A percentile compares a stretch with the other conserved stretches of the same genome.
Evolutionary conservation across 352 stramenopile genomes (phyloP).

Genomic region (Phytophthora pluvialis): DNA sequence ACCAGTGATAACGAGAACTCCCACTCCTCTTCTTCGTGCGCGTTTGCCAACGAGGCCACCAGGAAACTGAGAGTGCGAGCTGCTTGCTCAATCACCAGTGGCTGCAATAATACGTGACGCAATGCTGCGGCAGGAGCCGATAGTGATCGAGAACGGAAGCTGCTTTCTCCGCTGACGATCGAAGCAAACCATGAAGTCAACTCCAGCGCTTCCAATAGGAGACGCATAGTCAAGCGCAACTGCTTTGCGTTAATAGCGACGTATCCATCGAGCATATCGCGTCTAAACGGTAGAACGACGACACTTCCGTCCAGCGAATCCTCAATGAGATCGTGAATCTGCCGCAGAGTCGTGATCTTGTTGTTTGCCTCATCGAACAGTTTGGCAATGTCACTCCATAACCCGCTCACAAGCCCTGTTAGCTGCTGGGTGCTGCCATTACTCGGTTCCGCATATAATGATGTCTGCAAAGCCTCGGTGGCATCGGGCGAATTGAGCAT

Average conservation of each 20-base stretch:
- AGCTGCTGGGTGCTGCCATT: conserved; percentile 46
- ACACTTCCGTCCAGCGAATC: conserved; percentile 42
- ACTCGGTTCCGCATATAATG: conserved; percentile 15
- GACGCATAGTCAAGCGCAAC: conserved; percentile 61
- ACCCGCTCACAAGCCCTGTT: conserved; percentile 59
- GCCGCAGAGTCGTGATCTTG: conserved; percentile 67
- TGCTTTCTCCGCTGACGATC: conserved; percentile 46
- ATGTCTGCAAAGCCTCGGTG: conserved; percentile 19
- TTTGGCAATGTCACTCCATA: conserved; percentile 77
- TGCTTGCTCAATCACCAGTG: conserved; percentile 66
- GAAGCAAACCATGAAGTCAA: conserved; percentile 68
- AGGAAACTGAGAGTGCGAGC: conserved; percentile 73
- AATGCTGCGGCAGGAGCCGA: conserved; percentile 26
- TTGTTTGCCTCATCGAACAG: conserved; percentile 68
- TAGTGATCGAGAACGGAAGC: conserved; percentile 28
- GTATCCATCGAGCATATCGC: conserved; percentile 65
- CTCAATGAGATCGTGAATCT: conserved; percentile 69
- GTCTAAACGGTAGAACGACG: conserved; percentile 54
- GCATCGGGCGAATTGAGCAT: conserved; percentile 29
- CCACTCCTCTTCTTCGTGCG: conserved; percentile 52
- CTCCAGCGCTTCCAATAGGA: conserved; percentile 71
- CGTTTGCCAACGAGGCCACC: conserved; percentile 47
- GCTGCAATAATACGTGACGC: conserved; percentile 50
- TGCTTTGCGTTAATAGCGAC: conserved; percentile 80
- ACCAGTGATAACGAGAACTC: conserved; percentile 56